Evolutionary conservation across 345 rosid genomes (phyloP).

Genomic region (Clarkia xantiana): DNA sequence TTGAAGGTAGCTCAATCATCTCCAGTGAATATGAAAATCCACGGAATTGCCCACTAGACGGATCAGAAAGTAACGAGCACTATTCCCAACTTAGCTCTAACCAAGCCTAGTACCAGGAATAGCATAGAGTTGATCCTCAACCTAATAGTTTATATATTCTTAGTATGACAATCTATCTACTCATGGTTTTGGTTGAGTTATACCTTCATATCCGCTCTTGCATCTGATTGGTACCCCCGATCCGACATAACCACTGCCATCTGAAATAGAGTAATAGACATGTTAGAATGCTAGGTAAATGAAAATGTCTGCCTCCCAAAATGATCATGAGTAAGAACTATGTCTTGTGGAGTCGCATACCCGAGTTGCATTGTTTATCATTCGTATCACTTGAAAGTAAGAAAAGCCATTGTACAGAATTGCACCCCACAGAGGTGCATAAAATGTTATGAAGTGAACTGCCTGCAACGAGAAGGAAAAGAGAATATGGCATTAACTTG

Average conservation of each 20-base stretch:
- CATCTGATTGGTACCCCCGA: slow-evolving; percentile 45
- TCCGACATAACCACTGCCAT: slow-evolving; percentile 96
- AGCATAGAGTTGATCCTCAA: no score
- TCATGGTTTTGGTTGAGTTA: neutral
- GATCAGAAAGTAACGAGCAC: no score
- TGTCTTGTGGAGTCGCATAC: slow-evolving; percentile 24
- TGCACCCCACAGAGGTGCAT: slow-evolving; percentile 89
- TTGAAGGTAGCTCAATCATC: no score
- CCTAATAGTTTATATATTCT: no score
- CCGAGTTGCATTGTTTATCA: slow-evolving; percentile 85
- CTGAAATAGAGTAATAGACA: slow-evolving; percentile 25
- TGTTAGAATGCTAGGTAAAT: no score
- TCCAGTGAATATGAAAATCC: no score
- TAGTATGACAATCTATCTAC: no score
- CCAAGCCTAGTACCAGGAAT: no score
- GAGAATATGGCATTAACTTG: neutral
- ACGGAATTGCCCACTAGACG: no score
- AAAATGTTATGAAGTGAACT: slow-evolving; percentile 74
- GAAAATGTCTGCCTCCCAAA: neutral
- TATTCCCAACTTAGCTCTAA: no score
- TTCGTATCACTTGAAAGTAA: slow-evolving; percentile 88
- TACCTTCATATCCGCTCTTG: slow-evolving; percentile 71
- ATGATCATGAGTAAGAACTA: slow-evolving; percentile 1
- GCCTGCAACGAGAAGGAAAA: slow-evolving; percentile 41
- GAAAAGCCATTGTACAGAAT: slow-evolving; percentile 90